Evolutionary conservation across 148 eudicot genomes (phyloP).

Genomic region (Agrostemma githago): DNA sequence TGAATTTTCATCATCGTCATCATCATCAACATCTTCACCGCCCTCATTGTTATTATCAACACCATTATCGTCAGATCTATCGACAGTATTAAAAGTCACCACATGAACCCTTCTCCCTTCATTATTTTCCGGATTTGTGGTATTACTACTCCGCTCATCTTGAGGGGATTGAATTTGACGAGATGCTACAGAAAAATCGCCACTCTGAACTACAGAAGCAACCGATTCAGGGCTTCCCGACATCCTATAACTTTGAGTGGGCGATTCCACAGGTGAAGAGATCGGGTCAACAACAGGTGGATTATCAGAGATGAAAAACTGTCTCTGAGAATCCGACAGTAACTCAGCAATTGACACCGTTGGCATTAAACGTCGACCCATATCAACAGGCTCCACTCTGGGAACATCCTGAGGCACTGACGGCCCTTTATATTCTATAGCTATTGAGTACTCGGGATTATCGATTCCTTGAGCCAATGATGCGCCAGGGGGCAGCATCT

Average conservation of each 20-base stretch:
- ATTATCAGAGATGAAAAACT: slow-evolving; percentile 30
- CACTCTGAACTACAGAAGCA: slow-evolving; percentile 78
- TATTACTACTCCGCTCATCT: slow-evolving; percentile 25
- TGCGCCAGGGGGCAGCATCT: slow-evolving; percentile 88
- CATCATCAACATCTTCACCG: background rate
- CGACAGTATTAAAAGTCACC: slow-evolving; percentile 69
- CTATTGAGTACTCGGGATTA: slow-evolving; percentile 75
- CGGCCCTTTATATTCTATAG: slow-evolving; percentile 78
- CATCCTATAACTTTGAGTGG: slow-evolving; percentile 53
- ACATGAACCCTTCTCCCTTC: slow-evolving; percentile 64
- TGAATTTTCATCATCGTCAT: slow-evolving; percentile 36
- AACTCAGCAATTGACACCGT: slow-evolving; percentile 59
- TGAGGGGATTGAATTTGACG: slow-evolving; percentile 62
- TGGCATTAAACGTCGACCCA: slow-evolving; percentile 38
- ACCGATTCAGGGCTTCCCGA: slow-evolving; percentile 76
- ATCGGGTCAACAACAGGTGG: slow-evolving; percentile 67
- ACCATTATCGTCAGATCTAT: slow-evolving; percentile 51
- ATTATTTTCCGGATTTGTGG: slow-evolving; percentile 25
- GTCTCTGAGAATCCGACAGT: slow-evolving; percentile 53
- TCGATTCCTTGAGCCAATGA: slow-evolving; percentile 52
- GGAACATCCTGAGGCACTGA: slow-evolving; percentile 66
- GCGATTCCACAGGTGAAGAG: slow-evolving; percentile 54
- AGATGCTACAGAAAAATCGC: slow-evolving; percentile 64
- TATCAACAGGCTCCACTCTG: slow-evolving; percentile 74
- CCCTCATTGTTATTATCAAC: background rate